Conservation (phyloP, 768 basidiomycete genomes). For the Tulasnella sp. region DNA sequence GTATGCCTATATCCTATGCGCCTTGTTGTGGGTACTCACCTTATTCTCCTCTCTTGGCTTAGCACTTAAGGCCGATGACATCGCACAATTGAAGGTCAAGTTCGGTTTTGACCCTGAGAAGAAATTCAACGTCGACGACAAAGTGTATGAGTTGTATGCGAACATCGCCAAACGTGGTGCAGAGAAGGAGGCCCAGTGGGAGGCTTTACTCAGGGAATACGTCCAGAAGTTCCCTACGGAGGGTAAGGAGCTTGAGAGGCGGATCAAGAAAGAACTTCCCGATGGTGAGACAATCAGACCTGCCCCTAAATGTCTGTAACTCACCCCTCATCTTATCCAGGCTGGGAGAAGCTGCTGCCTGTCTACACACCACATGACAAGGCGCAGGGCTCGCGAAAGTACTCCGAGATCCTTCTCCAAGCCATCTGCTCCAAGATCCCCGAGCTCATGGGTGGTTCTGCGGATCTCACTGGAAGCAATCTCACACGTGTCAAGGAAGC, state of each 20-base stretch:
- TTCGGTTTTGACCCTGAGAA: conserved; percentile 71
- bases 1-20: conserved; percentile 40
- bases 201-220: conserved; percentile 55
- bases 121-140: conserved; percentile 67
- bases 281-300: conserved; percentile 29
- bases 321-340: background rate
- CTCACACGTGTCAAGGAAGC: conserved; percentile 75
- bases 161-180: conserved; percentile 63
- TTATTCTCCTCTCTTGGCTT: conserved; percentile 16
- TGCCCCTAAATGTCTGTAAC: background rate
- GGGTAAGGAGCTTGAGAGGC: conserved; percentile 75
- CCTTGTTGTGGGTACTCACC: background rate
- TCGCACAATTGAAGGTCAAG: conserved; percentile 68
- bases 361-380: conserved; percentile 74
- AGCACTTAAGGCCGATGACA: conserved; percentile 92
- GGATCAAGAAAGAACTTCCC: conserved; percentile 74
- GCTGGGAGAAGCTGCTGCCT: conserved; percentile 80
- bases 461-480: conserved; percentile 87
- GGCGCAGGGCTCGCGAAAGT: conserved; percentile 84
- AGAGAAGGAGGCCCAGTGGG: conserved; percentile 65
- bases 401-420: conserved; percentile 81
- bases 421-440: conserved; percentile 65
- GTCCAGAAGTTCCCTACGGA: conserved; percentile 70
- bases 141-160: conserved; percentile 57
- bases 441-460: conserved; percentile 81